Conservation (phyloP, 176 grass and related monocot species). For the Cocos nucifera region DNA sequence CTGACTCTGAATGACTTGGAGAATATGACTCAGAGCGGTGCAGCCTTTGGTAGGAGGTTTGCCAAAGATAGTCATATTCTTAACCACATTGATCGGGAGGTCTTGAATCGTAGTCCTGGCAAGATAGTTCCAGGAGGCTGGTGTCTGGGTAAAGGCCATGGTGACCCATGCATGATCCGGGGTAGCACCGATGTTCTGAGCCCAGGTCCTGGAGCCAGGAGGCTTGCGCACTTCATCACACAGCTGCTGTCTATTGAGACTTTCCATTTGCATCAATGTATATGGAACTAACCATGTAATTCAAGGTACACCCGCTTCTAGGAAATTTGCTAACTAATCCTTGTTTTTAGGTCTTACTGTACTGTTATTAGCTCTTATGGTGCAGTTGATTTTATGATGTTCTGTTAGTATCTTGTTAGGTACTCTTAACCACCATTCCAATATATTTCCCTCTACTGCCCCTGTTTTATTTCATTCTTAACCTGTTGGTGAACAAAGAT, state of each 20-base stretch:
- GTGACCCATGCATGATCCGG: conserved; percentile 47
- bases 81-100: conserved; percentile 55
- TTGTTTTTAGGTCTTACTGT: too few relatives aligned
- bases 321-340: too few relatives aligned
- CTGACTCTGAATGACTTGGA: conserved; percentile 38
- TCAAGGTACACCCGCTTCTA: background rate
- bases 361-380: too few relatives aligned
- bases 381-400: too few relatives aligned
- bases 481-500: too few relatives aligned
- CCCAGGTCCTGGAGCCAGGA: conserved; percentile 55
- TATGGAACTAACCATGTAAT: conserved; percentile 49
- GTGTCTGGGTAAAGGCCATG: conserved; percentile 60
- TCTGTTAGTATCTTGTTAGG: too few relatives aligned
- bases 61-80: conserved; percentile 49
- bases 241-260: conserved; percentile 34
- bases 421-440: too few relatives aligned
- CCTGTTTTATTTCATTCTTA: too few relatives aligned
- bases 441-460: too few relatives aligned
- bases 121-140: conserved; percentile 65
- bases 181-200: conserved; percentile 64
- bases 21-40: conserved; percentile 56
- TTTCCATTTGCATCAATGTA: conserved; percentile 61
- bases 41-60: conserved; percentile 51
- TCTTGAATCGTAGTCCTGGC: conserved; percentile 29
- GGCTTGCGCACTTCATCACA: conserved; percentile 48